These are phyloP conservation scores for Salix purpurea DNA, from an alignment of 345 rosid species.

Conservation along the genomic window DNA sequence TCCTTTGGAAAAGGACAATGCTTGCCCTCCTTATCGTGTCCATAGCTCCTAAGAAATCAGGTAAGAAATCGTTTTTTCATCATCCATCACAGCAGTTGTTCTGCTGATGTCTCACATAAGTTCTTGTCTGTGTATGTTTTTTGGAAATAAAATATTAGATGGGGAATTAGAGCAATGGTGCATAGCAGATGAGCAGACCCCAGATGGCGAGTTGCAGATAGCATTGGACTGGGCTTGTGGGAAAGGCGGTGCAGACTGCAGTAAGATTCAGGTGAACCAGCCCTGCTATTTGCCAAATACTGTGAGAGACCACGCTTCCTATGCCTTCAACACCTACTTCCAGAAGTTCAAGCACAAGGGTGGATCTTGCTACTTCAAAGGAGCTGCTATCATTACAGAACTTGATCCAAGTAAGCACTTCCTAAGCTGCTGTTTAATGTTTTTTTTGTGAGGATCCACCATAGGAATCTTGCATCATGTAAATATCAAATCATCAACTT, in stretches of 20 bases:
- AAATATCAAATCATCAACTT: no score
- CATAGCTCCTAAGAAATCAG: constrained; percentile 33
- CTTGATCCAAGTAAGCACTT: constrained; percentile 66
- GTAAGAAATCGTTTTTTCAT: constrained; percentile 17
- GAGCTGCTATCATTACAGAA: constrained; percentile 68
- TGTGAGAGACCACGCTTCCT: constrained; percentile 61
- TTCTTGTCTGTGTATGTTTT: not conserved
- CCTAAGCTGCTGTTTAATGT: not conserved
- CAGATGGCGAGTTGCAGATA: constrained; percentile 53
- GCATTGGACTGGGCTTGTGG: constrained; percentile 77
- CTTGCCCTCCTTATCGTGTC: constrained; percentile 38
- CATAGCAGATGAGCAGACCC: constrained; percentile 68
- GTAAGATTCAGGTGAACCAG: constrained; percentile 47
- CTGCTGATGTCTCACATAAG: not conserved
- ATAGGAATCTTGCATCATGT: not conserved
- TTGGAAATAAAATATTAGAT: constrained; percentile 12
- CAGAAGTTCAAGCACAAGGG: constrained; percentile 56
- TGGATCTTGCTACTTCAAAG: constrained; percentile 75
- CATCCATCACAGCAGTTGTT: no score
- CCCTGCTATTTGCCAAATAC: constrained; percentile 75
- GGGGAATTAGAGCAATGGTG: constrained; percentile 77
- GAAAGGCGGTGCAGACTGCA: constrained; percentile 59
- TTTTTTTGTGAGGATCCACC: not conserved
- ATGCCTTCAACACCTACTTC: constrained; percentile 73
- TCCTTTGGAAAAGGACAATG: constrained; percentile 35